These are phyloP conservation scores for Hypoxylon perforatum DNA, from an alignment of 495 filamentous ascomycete genomes.

Conservation along the genomic window DNA sequence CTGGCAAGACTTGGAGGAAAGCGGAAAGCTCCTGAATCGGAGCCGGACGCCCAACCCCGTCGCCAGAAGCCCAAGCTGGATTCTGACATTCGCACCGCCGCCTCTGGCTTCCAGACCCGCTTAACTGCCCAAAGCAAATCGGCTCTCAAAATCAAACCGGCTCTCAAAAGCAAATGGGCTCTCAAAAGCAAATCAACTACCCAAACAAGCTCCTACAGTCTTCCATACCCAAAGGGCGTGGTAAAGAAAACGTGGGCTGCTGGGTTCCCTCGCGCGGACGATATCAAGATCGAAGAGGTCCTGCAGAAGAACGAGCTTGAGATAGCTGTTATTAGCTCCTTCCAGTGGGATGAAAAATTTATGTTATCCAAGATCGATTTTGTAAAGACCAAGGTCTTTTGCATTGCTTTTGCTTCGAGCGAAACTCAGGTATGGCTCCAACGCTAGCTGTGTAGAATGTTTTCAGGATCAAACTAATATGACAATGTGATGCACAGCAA, in stretches of 20 bases:
- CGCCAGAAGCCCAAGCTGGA: constrained; percentile 44
- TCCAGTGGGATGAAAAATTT: constrained; percentile 77
- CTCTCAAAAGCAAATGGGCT: no score
- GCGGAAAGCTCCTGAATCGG: constrained; percentile 61
- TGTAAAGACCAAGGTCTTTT: constrained; percentile 53
- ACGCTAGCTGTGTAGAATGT: not conserved
- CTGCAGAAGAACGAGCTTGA: constrained; percentile 76
- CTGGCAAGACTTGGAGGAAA: constrained; percentile 72
- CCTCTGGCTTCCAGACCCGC: not conserved
- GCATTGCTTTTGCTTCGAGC: constrained; percentile 55
- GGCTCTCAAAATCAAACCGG: no score
- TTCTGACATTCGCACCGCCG: not conserved
- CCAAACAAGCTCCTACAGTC: constrained; percentile 5
- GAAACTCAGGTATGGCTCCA: constrained; percentile 59
- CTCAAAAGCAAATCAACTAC: no score
- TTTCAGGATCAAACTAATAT: constrained; percentile 3
- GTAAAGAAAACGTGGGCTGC: constrained; percentile 86
- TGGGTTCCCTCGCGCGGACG: constrained; percentile 67
- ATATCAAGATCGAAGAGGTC: constrained; percentile 93
- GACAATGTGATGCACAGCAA: constrained; percentile 50
- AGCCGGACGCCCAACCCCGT: constrained; percentile 18
- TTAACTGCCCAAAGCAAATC: constrained; percentile 7
- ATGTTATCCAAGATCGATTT: constrained; percentile 56
- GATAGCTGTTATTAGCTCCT: constrained; percentile 86
- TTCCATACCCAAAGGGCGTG: constrained; percentile 75